Percentiles rank a stretch among this genome's conserved stretches.
Conservation (phyloP, 2,329 filamentous ascomycete species). For the Colletotrichum sp. region DNA sequence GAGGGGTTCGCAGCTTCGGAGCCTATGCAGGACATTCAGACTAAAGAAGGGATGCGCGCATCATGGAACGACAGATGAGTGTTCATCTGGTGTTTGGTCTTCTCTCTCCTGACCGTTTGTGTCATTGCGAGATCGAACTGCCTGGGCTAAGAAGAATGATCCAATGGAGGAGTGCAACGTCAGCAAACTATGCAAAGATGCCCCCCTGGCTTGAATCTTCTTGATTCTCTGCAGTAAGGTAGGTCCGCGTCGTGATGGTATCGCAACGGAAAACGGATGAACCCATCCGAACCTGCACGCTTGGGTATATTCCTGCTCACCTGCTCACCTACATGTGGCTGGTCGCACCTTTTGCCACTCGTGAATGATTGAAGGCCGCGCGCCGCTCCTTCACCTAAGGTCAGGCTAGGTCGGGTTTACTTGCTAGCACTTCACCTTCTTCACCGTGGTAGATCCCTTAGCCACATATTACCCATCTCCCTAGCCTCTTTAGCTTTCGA, state of each 20-base stretch:
- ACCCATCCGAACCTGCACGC: background rate
- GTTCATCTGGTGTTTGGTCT: background rate
- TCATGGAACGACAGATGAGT: background rate
- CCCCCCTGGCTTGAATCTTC: constrained; percentile 1
- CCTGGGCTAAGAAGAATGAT: background rate
- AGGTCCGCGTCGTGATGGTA: background rate
- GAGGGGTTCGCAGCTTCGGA: background rate
- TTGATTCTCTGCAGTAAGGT: background rate
- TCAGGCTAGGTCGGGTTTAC: background rate
- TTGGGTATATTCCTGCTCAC: background rate
- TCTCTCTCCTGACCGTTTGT: background rate
- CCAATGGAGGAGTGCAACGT: constrained; percentile 5
- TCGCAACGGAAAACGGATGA: background rate
- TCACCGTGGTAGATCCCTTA: background rate
- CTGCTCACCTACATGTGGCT: background rate
- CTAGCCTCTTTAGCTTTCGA: background rate
- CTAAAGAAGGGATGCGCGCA: background rate
- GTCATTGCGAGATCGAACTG: background rate
- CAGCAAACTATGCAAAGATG: background rate
- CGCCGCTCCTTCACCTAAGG: background rate
- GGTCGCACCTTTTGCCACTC: background rate
- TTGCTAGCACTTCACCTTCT: background rate
- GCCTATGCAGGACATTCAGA: background rate
- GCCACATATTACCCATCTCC: background rate
- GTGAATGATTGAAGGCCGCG: background rate